These are phyloP conservation scores for Pythium insidiosum DNA, from an alignment of 352 stramenopile genomes.

Conservation along the genomic window DNA sequence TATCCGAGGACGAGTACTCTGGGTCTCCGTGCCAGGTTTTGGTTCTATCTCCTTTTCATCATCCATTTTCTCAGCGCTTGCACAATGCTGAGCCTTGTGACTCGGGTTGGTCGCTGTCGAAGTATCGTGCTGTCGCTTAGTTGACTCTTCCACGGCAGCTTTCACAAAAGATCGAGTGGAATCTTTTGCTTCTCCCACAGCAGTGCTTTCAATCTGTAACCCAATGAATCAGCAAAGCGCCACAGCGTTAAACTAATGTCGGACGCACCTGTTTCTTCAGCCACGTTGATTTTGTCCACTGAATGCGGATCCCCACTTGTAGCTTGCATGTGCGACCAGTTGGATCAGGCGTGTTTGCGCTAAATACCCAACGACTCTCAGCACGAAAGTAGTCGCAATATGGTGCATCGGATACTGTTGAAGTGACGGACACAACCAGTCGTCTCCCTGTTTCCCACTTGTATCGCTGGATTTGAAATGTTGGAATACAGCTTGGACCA, in stretches of 20 bases:
- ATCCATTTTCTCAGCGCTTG: no score
- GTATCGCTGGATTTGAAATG: constrained; percentile 61
- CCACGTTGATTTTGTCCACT: constrained; percentile 82
- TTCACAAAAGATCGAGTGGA: constrained; percentile 32
- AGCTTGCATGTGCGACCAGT: constrained; percentile 27
- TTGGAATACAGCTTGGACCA: constrained; percentile 69
- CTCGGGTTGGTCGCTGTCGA: no score
- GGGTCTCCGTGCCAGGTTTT: no score
- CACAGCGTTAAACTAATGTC: background rate
- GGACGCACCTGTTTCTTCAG: constrained; percentile 75
- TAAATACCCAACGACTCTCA: constrained; percentile 84
- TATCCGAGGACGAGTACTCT: no score
- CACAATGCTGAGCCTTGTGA: no score
- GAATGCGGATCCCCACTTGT: constrained; percentile 62
- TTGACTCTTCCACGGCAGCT: constrained; percentile 26
- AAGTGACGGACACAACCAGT: constrained; percentile 69
- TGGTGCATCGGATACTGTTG: constrained; percentile 62
- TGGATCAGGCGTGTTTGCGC: constrained; percentile 30
- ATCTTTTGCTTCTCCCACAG: constrained; percentile 64
- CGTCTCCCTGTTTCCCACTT: constrained; percentile 27
- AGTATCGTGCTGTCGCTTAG: no score
- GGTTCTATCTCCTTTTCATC: no score
- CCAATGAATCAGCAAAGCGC: background rate
- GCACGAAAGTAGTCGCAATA: constrained; percentile 86
- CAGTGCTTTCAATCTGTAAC: constrained; percentile 78